Conservation (phyloP, 1,139 yeast species). For the Saccharomycopsis crataegensis region DNA sequence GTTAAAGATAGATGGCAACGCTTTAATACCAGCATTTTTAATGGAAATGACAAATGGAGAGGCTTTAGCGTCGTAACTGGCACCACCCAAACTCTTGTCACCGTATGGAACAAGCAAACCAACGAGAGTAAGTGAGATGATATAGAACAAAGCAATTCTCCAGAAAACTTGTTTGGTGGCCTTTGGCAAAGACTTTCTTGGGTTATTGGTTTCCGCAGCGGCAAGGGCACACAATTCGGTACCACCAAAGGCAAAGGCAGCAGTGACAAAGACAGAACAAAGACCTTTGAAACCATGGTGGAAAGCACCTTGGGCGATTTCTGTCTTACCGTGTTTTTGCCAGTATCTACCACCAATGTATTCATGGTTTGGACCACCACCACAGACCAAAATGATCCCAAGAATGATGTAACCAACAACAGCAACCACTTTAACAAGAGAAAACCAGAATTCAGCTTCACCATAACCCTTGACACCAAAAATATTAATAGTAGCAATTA, state of each 20-base stretch:
- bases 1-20: constrained; percentile 47
- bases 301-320: constrained; percentile 47
- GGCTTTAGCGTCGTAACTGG: constrained; percentile 41
- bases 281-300: constrained; percentile 51
- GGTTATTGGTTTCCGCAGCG: constrained; percentile 78
- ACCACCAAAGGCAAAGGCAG: constrained; percentile 52
- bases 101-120: constrained; percentile 41
- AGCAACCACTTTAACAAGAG: constrained; percentile 53
- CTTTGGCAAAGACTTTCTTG: constrained; percentile 56
- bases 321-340: constrained; percentile 26
- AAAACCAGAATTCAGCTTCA: constrained; percentile 53
- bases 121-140: constrained; percentile 37
- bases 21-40: constrained; percentile 43
- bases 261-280: constrained; percentile 43
- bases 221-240: constrained; percentile 78
- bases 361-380: constrained; percentile 60
- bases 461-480: constrained; percentile 35
- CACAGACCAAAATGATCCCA: constrained; percentile 61
- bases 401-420: constrained; percentile 59
- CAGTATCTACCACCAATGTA: constrained; percentile 54
- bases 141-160: constrained; percentile 60
- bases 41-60: constrained; percentile 61
- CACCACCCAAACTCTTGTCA: constrained; percentile 32
- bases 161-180: constrained; percentile 73
- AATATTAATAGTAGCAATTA: constrained; percentile 49